phyloP scores from a whole-genome alignment of 1,284 basidiomycete genomes.

The Schizopora paradoxa region DNA sequence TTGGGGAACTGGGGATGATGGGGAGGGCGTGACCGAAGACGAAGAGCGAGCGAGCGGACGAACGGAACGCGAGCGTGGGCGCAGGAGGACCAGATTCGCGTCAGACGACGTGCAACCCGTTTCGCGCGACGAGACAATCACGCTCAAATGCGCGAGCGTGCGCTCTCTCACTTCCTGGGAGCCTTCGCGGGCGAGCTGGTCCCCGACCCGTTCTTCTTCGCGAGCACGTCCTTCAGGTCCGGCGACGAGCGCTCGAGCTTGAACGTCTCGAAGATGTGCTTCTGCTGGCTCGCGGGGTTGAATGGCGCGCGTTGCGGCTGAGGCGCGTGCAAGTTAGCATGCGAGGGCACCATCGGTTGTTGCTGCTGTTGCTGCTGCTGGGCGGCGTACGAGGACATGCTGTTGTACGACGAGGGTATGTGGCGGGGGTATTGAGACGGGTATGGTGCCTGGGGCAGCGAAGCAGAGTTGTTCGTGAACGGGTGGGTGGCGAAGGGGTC shows the following conservation, averaged over 20 bases:
- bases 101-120: constrained; percentile 3
- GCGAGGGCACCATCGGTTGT: constrained; percentile 14
- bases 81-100: not conserved
- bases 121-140: not conserved
- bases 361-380: constrained; percentile 15
- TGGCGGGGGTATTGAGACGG: constrained; percentile 44
- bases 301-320: constrained; percentile 17
- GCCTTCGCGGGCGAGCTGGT: constrained; percentile 3
- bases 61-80: too few relatives aligned
- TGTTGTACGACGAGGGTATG: constrained; percentile 28
- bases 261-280: constrained; percentile 50
- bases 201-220: constrained; percentile 35
- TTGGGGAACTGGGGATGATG: not conserved
- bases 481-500: constrained; percentile 55
- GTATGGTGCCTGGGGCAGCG: constrained; percentile 39
- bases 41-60: too few relatives aligned
- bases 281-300: constrained; percentile 21
- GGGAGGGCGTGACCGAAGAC: too few relatives aligned
- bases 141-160: constrained; percentile 1
- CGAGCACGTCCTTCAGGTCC: constrained; percentile 47
- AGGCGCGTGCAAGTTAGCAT: constrained; percentile 15
- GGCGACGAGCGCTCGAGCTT: constrained; percentile 50
- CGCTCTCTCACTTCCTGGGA: constrained; percentile 5
- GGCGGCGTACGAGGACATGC: constrained; percentile 18
- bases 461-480: constrained; percentile 53